phyloP scores from a whole-genome alignment of 352 stramenopile species.

The Globisporangium spinosum region DNA sequence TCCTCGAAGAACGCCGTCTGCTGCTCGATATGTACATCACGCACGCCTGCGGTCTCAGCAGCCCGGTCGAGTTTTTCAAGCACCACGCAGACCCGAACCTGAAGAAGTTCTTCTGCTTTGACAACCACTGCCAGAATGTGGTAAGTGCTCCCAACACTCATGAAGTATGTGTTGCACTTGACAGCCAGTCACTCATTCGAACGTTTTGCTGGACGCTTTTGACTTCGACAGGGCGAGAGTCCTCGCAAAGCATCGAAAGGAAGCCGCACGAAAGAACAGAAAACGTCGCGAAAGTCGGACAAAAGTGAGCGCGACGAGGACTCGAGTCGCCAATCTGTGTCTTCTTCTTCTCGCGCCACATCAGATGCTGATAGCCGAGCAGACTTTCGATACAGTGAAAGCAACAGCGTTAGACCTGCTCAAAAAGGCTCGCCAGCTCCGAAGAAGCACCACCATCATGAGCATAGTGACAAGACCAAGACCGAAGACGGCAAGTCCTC shows the following conservation, averaged over 20 bases:
- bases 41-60: conserved; percentile 36
- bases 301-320: conserved; percentile 8
- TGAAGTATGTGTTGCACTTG: no score
- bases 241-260: conserved; percentile 26
- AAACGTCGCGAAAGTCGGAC: background rate
- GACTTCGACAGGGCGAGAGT: conserved; percentile 22
- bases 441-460: background rate
- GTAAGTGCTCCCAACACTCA: conserved; percentile 16
- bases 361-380: background rate
- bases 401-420: conserved; percentile 6
- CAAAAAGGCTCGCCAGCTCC: background rate
- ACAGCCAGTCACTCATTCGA: no score
- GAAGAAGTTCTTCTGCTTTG: conserved; percentile 63
- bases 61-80: conserved; percentile 60
- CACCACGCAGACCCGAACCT: conserved; percentile 36
- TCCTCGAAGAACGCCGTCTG: conserved; percentile 53
- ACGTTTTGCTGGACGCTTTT: background rate
- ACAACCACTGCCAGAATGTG: conserved; percentile 55
- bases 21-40: conserved; percentile 52
- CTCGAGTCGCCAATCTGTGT: conserved; percentile 18
- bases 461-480: background rate
- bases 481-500: background rate
- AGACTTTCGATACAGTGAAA: conserved; percentile 15
- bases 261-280: conserved; percentile 11
- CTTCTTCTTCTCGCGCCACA: conserved; percentile 1